phyloP scores from a whole-genome alignment of 2,329 filamentous ascomycete species.

The Metarhizium brunneum region DNA sequence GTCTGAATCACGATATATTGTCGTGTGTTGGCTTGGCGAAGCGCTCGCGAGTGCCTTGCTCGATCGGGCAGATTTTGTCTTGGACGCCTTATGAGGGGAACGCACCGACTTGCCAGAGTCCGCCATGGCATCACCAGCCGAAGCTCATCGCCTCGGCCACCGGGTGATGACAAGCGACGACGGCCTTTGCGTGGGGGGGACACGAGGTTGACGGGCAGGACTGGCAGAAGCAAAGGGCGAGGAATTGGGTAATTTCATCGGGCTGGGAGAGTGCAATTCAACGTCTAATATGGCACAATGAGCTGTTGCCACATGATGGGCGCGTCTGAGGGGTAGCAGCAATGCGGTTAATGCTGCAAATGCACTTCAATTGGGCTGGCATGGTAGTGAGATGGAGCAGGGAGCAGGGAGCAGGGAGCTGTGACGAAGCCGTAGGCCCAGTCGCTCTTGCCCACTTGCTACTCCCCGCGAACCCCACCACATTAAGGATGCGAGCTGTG shows the following conservation, averaged over 20 bases:
- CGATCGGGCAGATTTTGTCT: slow-evolving; percentile 22
- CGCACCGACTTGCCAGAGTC: slow-evolving; percentile 25
- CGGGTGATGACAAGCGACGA: background rate
- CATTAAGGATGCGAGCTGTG: background rate
- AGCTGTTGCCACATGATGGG: background rate
- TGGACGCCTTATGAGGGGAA: slow-evolving; percentile 13
- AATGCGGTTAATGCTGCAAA: background rate
- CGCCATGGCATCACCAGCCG: slow-evolving; percentile 29
- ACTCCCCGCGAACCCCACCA: background rate
- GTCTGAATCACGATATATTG: slow-evolving; percentile 17
- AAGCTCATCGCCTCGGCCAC: slow-evolving; percentile 19
- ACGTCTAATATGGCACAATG: background rate
- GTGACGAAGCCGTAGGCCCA: background rate
- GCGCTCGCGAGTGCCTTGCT: slow-evolving; percentile 1
- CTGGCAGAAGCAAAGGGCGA: background rate
- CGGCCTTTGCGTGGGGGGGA: background rate
- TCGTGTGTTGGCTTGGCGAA: slow-evolving; percentile 13
- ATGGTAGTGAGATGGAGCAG: background rate
- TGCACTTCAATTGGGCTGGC: background rate
- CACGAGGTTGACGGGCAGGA: background rate
- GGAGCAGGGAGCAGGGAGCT: background rate
- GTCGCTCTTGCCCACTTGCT: background rate
- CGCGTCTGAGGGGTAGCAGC: background rate
- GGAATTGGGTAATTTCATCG: background rate
- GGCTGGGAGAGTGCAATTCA: background rate